phyloP scores from a whole-genome alignment of 371 early-diverging fungal genomes.

The Mucor indicus region DNA sequence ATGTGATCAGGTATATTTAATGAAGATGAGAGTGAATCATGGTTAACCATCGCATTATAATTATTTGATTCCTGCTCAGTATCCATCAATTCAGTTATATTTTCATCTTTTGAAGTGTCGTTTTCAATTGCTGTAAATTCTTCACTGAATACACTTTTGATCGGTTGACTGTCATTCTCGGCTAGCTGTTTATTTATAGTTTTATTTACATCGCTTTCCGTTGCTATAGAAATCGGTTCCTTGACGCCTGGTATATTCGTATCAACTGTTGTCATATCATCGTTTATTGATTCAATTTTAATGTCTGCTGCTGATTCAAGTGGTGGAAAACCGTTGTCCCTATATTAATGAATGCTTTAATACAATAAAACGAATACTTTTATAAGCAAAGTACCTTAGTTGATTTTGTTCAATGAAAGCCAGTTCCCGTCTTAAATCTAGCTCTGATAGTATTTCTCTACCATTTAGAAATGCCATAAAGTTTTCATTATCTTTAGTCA shows the following conservation, averaged over 20 bases:
- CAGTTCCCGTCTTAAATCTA: constrained; percentile 19
- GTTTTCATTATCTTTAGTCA: constrained; percentile 22
- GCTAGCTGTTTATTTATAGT: too few species aligned
- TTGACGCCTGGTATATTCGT: background rate
- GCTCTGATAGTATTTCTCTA: constrained; percentile 5
- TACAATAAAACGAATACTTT: background rate
- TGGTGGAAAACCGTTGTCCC: background rate
- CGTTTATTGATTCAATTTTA: background rate
- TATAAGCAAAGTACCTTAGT: constrained; percentile 12
- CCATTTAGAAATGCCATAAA: constrained; percentile 23
- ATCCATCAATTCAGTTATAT: too few species aligned
- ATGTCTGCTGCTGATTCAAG: background rate
- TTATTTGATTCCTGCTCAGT: too few species aligned
- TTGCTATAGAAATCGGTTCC: background rate
- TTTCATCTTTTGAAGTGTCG: too few species aligned
- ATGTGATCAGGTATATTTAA: too few species aligned
- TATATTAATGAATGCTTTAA: background rate
- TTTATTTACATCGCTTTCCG: too few species aligned
- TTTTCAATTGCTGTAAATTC: too few species aligned
- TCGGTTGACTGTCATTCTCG: too few species aligned
- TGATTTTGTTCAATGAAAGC: constrained; percentile 24
- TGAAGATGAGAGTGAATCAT: too few species aligned
- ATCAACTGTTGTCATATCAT: background rate
- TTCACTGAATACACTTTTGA: too few species aligned
- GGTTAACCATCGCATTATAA: too few species aligned